A percentile compares a stretch with the other conserved stretches of the same genome.
Conservation (phyloP, 371 early-diverging fungal genomes). For the Funneliformis caledonium region DNA sequence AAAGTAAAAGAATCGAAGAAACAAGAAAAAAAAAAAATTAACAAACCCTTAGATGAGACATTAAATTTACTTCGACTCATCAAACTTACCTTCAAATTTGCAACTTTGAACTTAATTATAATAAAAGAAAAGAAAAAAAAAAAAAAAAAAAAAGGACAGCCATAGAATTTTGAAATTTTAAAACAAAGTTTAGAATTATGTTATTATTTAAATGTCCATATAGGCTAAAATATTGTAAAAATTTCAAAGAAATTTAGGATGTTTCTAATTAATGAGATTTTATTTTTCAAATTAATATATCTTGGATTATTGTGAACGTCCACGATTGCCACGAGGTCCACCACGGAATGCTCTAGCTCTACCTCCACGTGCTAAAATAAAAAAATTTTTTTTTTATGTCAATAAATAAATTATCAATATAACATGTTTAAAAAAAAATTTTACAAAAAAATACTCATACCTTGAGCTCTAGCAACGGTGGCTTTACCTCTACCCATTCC, state of each 20-base stretch:
- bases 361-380: constrained; percentile 29
- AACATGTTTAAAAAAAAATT: background rate
- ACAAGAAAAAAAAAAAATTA: background rate
- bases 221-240: background rate
- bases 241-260: background rate
- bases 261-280: background rate
- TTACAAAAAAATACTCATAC: constrained; percentile 42
- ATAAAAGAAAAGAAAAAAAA: background rate
- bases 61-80: background rate
- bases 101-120: background rate
- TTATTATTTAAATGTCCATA: background rate
- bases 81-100: background rate
- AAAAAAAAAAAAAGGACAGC: too few relatives aligned
- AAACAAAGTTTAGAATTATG: background rate
- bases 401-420: background rate
- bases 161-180: too few relatives aligned
- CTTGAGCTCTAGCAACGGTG: constrained; percentile 85
- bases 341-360: constrained; percentile 36
- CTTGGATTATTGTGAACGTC: constrained; percentile 13
- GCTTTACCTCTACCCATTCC: constrained; percentile 88
- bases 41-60: too few relatives aligned
- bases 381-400: background rate
- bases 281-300: background rate
- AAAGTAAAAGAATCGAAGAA: background rate
- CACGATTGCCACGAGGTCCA: constrained; percentile 22